Base-by-base conservation (phyloP, 208 protist genomes). In the Herpetomonas samuelpessoai region DNA sequence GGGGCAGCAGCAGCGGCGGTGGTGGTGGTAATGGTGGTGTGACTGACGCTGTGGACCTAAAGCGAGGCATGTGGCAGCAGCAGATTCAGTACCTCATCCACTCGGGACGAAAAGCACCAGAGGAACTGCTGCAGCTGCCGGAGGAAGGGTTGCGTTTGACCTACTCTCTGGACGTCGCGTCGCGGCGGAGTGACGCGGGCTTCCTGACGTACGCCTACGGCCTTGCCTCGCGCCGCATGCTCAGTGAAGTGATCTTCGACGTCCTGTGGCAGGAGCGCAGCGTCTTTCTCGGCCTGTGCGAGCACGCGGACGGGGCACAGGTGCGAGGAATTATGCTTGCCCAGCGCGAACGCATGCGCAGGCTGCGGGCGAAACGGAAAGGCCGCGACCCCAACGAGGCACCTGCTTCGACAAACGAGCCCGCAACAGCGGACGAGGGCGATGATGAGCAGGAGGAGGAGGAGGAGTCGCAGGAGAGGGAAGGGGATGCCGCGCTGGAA, bases 131-230 rank as follows among this genome's bases (percentile, higher is more conserved):
- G 18, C 29, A 58, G 45, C 58, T 86, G 24, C 75, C 72, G 2
- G 7, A 50, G n/a, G 69, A 79, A 28, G 75, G 64, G 10, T 49
- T 90, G 49, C 66, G 68, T 24, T 60, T 90, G 22, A 71, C 81
- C 50, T 95, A 95, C 60, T 70, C 76, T 2, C 48, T 95, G 22
- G 76, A 95, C 47, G 61, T 56, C 0, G 58, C 80, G 52, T 88
- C 80, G 30, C 64, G 30, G 28, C 73, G 81, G 55, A 28, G 44
- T 31, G 57, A 63, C 28, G 76, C 66, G 10, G 85, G 82, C n/a
- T 74, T 85, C 12, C 52, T 87, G 4, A 86, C 80, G 3, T 83
- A 86, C 69, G 73, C 75, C 26, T 95, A 84, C 70, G 81, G 83
- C 1, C 62, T 81, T 26, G 57, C 72, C 22, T 79, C 84, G 7